A percentile compares a stretch with the other conserved stretches of the same genome.
phyloP scores from a whole-genome alignment of 192 early-diverging fungal species.

The Hyaloraphidium curvatum region DNA sequence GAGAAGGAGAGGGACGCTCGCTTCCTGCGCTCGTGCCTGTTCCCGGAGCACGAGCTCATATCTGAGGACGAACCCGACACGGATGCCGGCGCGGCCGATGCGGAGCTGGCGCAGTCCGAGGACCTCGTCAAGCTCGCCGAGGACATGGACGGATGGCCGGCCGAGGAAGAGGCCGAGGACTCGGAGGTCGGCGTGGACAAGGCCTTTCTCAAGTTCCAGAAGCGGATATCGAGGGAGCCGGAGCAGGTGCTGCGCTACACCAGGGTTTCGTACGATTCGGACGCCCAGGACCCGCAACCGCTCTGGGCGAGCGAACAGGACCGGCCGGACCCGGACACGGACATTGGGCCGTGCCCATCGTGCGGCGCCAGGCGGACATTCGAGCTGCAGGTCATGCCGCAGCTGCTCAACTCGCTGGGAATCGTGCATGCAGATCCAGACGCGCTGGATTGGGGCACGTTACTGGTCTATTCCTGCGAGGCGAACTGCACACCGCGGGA shows the following conservation, averaged over 20 bases:
- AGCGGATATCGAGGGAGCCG: slow-evolving; percentile 47
- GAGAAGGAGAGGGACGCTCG: slow-evolving; percentile 1
- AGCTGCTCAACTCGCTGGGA: slow-evolving; percentile 56
- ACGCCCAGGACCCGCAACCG: slow-evolving; percentile 15
- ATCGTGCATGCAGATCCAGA: slow-evolving; percentile 45
- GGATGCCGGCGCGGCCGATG: not conserved
- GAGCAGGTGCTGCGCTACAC: slow-evolving; percentile 70
- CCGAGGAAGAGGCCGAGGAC: slow-evolving; percentile 39
- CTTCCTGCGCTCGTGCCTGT: no score
- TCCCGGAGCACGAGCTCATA: slow-evolving; percentile 27
- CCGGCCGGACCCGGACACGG: slow-evolving; percentile 24
- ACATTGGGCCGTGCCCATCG: slow-evolving; percentile 44
- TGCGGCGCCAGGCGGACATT: slow-evolving; percentile 59
- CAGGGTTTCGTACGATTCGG: not conserved
- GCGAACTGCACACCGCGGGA: slow-evolving; percentile 40
- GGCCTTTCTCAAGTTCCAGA: slow-evolving; percentile 80
- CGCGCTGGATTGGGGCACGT: slow-evolving; percentile 79
- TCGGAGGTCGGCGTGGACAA: slow-evolving; percentile 69
- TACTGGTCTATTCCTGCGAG: slow-evolving; percentile 73
- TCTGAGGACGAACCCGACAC: slow-evolving; percentile 27
- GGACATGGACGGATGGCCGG: slow-evolving; percentile 1
- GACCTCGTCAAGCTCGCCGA: no score
- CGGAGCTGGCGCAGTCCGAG: no score
- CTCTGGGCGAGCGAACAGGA: slow-evolving; percentile 60
- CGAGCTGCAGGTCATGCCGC: slow-evolving; percentile 88